Evolutionary conservation across 2,329 filamentous ascomycete species (phyloP), one percentile per base, ranked within the genome.

Genomic region (Penicillium glabrum): DNA sequence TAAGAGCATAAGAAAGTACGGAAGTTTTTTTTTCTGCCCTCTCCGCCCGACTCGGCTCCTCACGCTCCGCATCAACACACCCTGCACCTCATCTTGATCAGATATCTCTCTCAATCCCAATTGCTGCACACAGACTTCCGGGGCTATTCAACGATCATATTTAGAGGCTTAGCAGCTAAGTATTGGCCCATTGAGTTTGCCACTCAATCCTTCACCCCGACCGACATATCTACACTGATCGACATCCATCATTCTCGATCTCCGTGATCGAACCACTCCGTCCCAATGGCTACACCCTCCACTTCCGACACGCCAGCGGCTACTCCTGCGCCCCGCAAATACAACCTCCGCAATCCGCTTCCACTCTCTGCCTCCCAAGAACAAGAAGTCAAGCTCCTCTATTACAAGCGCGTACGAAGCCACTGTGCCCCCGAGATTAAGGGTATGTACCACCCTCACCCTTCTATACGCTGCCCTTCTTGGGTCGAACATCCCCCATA

Each of bases 291-390:
- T 51, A 64, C 67, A 50, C 56, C 62, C 48, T 61, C 64, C 37
- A 54, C 62, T 47, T 63, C 69, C 19, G 63, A 67, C 54, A 49
- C 64, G 8, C 59, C 67, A 46, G 59, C 65, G 58, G 56, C 61
- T 41, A 47, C 55, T 33, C 31, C 54, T 33, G 46, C 60, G 39
- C 53, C 63, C 21, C 59, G 55, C 55, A 65, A 68, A 65, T 78
- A 70, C 67, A 72, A 79, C 60, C 71, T 79, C 48, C 84, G 86
- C 65, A 95, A 93, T 69, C 93, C 93, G 16, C 79, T 96, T 44
- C 93, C 93, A 27, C 82, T 97, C 56, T 93, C 90, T 26, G 86
- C 91, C 11, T 83, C 86, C 23, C 91, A 96, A 75, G 91, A 96
- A 80, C 81, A 86, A 4, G 89, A 95, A 76, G 89, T 96, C 55